Conservation (phyloP, 352 stramenopile genomes). For the Pythium insidiosum region DNA sequence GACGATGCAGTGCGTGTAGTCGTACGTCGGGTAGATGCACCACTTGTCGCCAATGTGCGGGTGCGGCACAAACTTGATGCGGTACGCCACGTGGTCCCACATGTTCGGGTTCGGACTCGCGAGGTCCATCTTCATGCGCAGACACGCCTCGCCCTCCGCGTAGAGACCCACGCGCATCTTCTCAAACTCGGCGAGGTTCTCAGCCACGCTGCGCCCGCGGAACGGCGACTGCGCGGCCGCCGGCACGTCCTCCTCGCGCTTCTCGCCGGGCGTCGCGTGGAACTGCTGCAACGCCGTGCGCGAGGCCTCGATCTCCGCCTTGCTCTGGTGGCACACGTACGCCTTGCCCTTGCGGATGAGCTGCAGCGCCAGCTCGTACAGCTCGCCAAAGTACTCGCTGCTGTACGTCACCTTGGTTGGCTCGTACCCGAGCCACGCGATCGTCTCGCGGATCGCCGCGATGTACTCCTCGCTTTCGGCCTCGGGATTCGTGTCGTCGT, state of each 20-base stretch:
- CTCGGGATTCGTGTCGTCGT: conserved; percentile 99
- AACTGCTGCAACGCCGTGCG: conserved; percentile 67
- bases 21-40: conserved; percentile 99
- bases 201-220: conserved; percentile 88
- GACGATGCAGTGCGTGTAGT: conserved; percentile 99
- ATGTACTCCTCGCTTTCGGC: conserved; percentile 99
- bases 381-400: conserved; percentile 96
- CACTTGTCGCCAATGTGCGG: conserved; percentile 96
- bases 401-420: conserved; percentile 95
- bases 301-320: conserved; percentile 74
- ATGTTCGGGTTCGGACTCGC: conserved; percentile 98
- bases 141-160: conserved; percentile 81
- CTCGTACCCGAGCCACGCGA: conserved; percentile 95
- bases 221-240: conserved; percentile 81
- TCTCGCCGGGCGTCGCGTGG: conserved; percentile 44
- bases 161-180: conserved; percentile 95
- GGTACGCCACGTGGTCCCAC: conserved; percentile 97
- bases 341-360: conserved; percentile 94
- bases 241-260: conserved; percentile 45
- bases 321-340: conserved; percentile 94
- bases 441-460: conserved; percentile 92
- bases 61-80: conserved; percentile 97
- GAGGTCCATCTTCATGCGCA: conserved; percentile 99
- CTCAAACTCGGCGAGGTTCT: conserved; percentile 96
- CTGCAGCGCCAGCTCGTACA: conserved; percentile 96